A percentile compares a stretch with the other conserved stretches of the same genome.
These are phyloP conservation scores for Daldinia decipiens DNA, from an alignment of 495 filamentous ascomycete species.

Conservation along the genomic window DNA sequence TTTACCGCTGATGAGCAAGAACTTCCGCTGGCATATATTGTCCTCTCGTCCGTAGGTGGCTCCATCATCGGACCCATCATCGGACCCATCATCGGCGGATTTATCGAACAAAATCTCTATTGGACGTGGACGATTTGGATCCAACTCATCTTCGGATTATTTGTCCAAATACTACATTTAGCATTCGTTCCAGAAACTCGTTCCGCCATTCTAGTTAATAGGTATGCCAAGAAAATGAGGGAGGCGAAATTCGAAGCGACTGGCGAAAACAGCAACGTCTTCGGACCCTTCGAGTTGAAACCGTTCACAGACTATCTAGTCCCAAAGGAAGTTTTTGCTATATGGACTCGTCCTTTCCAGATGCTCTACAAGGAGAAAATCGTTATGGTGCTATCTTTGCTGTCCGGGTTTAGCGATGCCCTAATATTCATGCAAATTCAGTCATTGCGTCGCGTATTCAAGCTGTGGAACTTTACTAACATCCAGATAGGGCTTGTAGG, in stretches of 20 bases:
- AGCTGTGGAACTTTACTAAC: constrained; percentile 68
- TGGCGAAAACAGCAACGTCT: constrained; percentile 59
- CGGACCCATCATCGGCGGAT: constrained; percentile 70
- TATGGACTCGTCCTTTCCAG: constrained; percentile 79
- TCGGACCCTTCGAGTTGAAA: constrained; percentile 67
- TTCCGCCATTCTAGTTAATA: constrained; percentile 70
- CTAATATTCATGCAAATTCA: constrained; percentile 84
- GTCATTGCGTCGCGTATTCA: constrained; percentile 70
- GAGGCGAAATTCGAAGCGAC: constrained; percentile 50
- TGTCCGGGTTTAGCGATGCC: constrained; percentile 81
- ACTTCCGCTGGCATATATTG: constrained; percentile 72
- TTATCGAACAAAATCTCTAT: constrained; percentile 61
- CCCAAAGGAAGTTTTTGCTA: constrained; percentile 61
- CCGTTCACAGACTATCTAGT: constrained; percentile 62
- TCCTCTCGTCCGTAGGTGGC: constrained; percentile 70
- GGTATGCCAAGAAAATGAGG: constrained; percentile 69
- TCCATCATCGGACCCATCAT: constrained; percentile 70
- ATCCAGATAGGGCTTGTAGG: constrained; percentile 63
- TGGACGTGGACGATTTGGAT: constrained; percentile 89
- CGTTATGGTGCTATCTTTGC: constrained; percentile 73
- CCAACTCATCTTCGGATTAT: constrained; percentile 76
- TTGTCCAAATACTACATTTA: constrained; percentile 72
- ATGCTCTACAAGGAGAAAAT: constrained; percentile 83
- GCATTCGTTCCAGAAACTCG: constrained; percentile 74
- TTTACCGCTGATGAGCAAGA: constrained; percentile 75